These are phyloP conservation scores for Trichophyton verrucosum DNA, from an alignment of 2,329 filamentous ascomycete species.

Conservation along the genomic window DNA sequence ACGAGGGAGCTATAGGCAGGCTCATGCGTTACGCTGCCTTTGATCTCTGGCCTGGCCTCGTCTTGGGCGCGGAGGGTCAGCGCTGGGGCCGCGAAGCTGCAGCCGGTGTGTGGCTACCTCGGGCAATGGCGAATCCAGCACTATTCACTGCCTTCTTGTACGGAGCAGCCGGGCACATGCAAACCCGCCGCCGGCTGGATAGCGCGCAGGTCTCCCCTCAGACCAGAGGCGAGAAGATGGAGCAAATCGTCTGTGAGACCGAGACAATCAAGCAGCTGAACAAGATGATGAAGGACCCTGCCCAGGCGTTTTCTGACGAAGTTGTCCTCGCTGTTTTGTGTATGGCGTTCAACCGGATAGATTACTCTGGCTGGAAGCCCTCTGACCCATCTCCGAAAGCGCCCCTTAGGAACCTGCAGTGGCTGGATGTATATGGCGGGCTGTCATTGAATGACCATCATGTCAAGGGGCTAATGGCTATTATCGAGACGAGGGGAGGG, in stretches of 20 bases:
- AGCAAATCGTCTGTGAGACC: slow-evolving; percentile 14
- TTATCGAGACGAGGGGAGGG: slow-evolving; percentile 26
- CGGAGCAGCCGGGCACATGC: slow-evolving; percentile 14
- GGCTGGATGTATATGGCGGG: slow-evolving; percentile 19
- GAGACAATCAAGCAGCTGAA: slow-evolving; percentile 20
- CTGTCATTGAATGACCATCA: slow-evolving; percentile 18
- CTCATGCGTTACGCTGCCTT: slow-evolving; percentile 14
- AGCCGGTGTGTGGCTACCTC: slow-evolving; percentile 13
- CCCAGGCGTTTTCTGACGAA: slow-evolving; percentile 17
- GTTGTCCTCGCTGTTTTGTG: slow-evolving; percentile 19
- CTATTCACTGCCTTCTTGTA: slow-evolving; percentile 15
- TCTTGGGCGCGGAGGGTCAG: slow-evolving; percentile 10
- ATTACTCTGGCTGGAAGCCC: slow-evolving; percentile 13
- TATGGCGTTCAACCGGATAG: slow-evolving; percentile 19
- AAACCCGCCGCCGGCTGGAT: slow-evolving; percentile 13
- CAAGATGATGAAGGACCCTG: slow-evolving; percentile 16
- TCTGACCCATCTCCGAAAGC: slow-evolving; percentile 17
- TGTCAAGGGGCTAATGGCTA: slow-evolving; percentile 18
- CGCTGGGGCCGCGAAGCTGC: slow-evolving; percentile 12
- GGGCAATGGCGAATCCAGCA: slow-evolving; percentile 11
- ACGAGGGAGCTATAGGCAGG: slow-evolving; percentile 12
- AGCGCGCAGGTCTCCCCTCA: slow-evolving; percentile 9
- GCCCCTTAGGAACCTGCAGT: slow-evolving; percentile 18
- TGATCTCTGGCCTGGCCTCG: slow-evolving; percentile 15
- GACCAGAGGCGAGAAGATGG: slow-evolving; percentile 13